These are phyloP conservation scores for Bombardia bombarda DNA, from an alignment of 495 filamentous ascomycete genomes.

Conservation along the genomic window DNA sequence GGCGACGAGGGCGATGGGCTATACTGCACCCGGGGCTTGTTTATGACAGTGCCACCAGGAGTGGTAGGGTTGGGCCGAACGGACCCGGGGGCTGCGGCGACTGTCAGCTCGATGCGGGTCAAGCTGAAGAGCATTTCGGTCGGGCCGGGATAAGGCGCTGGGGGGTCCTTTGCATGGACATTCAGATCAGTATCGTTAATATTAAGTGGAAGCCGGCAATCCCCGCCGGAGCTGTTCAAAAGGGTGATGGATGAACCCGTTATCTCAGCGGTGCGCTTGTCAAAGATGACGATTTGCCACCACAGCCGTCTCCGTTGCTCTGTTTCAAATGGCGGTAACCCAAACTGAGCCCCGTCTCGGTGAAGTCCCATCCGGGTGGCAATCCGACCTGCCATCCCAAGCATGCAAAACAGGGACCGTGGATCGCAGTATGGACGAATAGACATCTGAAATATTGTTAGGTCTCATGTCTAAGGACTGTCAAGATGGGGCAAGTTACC, in stretches of 20 bases:
- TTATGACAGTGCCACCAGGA: neutral
- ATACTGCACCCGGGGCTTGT: constrained; percentile 28
- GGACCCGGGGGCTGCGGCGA: constrained; percentile 33
- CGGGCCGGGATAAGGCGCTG: constrained; percentile 31
- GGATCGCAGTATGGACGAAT: constrained; percentile 41
- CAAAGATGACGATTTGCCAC: constrained; percentile 63
- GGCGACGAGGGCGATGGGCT: constrained; percentile 22
- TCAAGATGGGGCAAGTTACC: constrained; percentile 24
- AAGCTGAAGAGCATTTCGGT: constrained; percentile 47
- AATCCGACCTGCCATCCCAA: constrained; percentile 59
- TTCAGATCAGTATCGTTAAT: constrained; percentile 50
- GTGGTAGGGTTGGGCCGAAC: constrained; percentile 6
- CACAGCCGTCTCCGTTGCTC: constrained; percentile 62
- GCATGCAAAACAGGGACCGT: constrained; percentile 43
- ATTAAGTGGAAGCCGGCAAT: constrained; percentile 45
- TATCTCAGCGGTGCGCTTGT: constrained; percentile 55
- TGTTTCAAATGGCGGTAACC: constrained; percentile 57
- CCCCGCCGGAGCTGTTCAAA: constrained; percentile 35
- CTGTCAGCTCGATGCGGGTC: constrained; percentile 40
- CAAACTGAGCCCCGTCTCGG: constrained; percentile 52
- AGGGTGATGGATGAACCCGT: constrained; percentile 56
- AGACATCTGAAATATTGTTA: constrained; percentile 27
- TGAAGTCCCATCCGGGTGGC: constrained; percentile 62
- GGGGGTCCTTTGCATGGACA: constrained; percentile 36
- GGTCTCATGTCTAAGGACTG: neutral